Percentiles rank a stretch among this genome's conserved stretches.
Conservation (phyloP, 2,329 filamentous ascomycete species). For the Colletotrichum siamense region DNA sequence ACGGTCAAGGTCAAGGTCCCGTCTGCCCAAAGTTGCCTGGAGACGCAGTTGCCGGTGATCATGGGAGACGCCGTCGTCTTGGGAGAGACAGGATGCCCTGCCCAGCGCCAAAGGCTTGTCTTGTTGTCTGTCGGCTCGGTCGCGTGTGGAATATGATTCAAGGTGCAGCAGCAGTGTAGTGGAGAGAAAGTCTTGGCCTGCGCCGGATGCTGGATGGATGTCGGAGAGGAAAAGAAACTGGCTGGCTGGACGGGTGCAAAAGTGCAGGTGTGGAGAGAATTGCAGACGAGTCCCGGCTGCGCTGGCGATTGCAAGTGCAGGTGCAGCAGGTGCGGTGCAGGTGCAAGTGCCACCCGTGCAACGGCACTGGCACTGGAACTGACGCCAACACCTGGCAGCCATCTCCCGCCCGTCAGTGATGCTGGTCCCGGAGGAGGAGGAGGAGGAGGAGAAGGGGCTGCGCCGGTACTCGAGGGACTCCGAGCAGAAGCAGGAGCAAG, state of each 20-base stretch:
- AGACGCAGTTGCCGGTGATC: background rate
- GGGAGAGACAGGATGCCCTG: background rate
- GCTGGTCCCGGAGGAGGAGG: background rate
- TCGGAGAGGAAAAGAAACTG: background rate
- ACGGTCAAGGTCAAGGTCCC: background rate
- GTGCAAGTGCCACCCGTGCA: background rate
- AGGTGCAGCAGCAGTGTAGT: background rate
- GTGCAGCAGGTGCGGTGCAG: background rate
- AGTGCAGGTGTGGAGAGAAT: background rate
- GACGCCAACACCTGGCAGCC: background rate
- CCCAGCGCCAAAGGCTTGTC: background rate
- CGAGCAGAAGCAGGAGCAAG: background rate
- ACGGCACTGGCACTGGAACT: background rate
- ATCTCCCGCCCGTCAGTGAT: background rate
- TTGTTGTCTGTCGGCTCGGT: background rate
- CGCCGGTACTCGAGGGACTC: background rate
- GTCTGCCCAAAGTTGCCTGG: background rate
- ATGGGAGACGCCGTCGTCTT: background rate
- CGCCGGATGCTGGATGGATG: background rate
- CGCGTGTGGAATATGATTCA: background rate
- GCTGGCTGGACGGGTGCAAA: background rate
- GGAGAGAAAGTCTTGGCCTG: background rate
- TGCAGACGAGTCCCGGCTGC: background rate
- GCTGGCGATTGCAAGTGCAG: background rate
- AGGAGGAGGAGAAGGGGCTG: background rate